These are phyloP conservation scores for Coccomyxa subellipsoidea DNA, from an alignment of 163 green algal species.

Conservation along the genomic window DNA sequence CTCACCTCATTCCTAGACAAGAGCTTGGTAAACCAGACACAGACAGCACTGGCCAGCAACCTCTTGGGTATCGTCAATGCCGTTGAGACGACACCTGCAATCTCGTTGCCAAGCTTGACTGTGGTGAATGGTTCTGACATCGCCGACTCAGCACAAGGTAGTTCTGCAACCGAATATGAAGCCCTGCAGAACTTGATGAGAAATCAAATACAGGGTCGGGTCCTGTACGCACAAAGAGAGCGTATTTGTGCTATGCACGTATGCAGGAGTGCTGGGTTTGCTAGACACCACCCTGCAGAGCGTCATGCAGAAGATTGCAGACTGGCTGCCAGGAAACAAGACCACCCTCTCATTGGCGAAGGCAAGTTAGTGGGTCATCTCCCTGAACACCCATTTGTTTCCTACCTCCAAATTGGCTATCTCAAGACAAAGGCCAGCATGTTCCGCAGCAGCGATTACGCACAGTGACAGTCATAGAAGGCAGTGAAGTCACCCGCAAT, in stretches of 20 bases:
- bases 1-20: not conserved
- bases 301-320: constrained; percentile 6
- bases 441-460: no score
- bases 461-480: no score
- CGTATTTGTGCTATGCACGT: not conserved
- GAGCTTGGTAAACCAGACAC: not conserved
- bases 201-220: no score
- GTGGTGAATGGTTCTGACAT: not conserved
- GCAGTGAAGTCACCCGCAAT: no score
- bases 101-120: not conserved
- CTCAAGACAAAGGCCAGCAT: no score
- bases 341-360: not conserved
- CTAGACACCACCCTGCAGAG: constrained; percentile 8
- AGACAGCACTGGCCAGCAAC: not conserved
- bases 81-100: not conserved
- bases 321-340: not conserved
- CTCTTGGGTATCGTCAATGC: not conserved
- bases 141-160: not conserved
- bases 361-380: not conserved
- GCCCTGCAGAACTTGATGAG: no score
- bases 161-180: no score
- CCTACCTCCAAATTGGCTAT: no score
- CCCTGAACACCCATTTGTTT: no score
- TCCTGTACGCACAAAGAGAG: not conserved
- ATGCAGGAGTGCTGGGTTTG: not conserved